Evolutionary conservation across 225 moss, liverwort and hornwort genomes (phyloP).

Genomic region (Thuidium tamariscinum): DNA sequence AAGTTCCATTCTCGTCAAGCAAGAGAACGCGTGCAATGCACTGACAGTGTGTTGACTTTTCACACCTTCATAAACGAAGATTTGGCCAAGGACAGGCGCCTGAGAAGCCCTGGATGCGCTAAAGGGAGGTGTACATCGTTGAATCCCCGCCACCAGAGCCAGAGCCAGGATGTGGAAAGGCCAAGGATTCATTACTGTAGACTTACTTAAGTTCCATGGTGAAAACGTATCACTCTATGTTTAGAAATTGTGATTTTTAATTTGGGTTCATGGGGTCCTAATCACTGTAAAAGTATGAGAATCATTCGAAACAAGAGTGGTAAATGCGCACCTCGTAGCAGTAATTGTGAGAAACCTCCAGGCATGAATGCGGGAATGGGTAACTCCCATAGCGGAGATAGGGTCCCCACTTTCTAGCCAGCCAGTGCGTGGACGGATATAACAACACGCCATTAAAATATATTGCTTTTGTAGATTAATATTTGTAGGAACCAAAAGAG

Average conservation of each 20-base stretch:
- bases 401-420: background rate
- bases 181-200: background rate
- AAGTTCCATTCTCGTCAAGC: background rate
- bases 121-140: background rate
- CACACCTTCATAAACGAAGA: background rate
- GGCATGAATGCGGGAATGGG: background rate
- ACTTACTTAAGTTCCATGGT: background rate
- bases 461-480: background rate
- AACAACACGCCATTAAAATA: background rate
- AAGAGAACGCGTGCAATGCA: background rate
- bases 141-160: background rate
- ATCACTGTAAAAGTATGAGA: background rate
- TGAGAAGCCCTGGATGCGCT: background rate
- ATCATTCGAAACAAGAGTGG: background rate
- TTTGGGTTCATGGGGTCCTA: too few relatives aligned
- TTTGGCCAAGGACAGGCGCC: background rate
- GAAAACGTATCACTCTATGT: background rate
- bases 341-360: background rate
- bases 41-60: background rate
- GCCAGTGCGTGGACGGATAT: background rate
- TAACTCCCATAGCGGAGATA: background rate
- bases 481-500: background rate
- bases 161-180: background rate
- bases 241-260: background rate
- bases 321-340: too few relatives aligned